Evolutionary conservation across 495 filamentous ascomycete species (phyloP).

Genomic region (Apiosordaria backusii): DNA sequence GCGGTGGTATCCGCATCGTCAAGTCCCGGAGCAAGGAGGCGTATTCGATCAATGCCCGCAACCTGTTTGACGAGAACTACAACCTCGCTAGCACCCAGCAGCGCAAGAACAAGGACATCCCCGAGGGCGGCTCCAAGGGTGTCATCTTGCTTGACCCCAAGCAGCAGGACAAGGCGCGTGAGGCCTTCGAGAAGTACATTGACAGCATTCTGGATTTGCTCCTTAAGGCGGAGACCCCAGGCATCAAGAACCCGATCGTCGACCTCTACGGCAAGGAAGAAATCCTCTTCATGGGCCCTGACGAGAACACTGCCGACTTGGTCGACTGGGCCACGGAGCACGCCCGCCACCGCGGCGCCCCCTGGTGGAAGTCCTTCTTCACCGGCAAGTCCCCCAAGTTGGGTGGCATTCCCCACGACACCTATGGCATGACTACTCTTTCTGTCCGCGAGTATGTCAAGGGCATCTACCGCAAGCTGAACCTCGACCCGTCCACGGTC

Average conservation of each 20-base stretch:
- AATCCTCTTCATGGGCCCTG: slow-evolving; percentile 96
- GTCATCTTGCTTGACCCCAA: slow-evolving; percentile 91
- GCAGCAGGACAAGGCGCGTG: slow-evolving; percentile 85
- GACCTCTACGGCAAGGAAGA: slow-evolving; percentile 91
- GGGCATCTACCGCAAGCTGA: slow-evolving; percentile 93
- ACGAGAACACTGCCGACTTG: slow-evolving; percentile 96
- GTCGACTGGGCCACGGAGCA: slow-evolving; percentile 98
- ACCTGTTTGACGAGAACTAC: slow-evolving; percentile 97
- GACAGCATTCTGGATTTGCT: slow-evolving; percentile 95
- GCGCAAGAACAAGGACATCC: slow-evolving; percentile 99
- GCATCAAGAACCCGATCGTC: slow-evolving; percentile 98
- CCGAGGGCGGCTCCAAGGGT: slow-evolving; percentile 98
- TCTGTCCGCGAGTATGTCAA: slow-evolving; percentile 94
- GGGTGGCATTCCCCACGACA: slow-evolving; percentile 93
- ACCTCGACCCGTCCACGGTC: slow-evolving; percentile 76
- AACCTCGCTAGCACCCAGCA: slow-evolving; percentile 97
- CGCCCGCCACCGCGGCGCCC: slow-evolving; percentile 79
- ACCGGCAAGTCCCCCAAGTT: slow-evolving; percentile 95
- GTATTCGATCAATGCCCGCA: slow-evolving; percentile 92
- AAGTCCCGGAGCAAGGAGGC: slow-evolving; percentile 93
- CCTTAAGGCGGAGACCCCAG: slow-evolving; percentile 81
- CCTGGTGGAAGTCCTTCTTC: slow-evolving; percentile 99
- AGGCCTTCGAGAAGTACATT: slow-evolving; percentile 99
- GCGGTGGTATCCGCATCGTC: slow-evolving; percentile 96
- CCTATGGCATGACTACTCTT: slow-evolving; percentile 95